Evolutionary conservation across 176 grass and related monocot species (phyloP).

Genomic region (Aegilops speltoides): DNA sequence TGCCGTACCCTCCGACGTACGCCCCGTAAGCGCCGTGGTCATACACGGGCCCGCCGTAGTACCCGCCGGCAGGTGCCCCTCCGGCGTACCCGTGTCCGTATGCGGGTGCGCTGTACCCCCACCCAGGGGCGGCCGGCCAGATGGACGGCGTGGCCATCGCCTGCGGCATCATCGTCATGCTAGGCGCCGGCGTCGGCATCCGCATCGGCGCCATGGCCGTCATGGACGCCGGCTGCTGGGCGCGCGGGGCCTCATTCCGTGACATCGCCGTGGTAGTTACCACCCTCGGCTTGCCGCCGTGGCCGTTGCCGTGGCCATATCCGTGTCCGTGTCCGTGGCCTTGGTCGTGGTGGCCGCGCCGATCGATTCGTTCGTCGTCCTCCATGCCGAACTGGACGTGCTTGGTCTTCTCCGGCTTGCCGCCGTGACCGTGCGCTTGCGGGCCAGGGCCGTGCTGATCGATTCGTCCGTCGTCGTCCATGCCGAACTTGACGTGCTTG

Average conservation of each 20-base stretch:
- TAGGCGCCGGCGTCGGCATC: not conserved
- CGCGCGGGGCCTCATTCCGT: conserved; percentile 33
- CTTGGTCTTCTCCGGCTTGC: conserved; percentile 25
- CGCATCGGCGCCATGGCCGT: conserved; percentile 20
- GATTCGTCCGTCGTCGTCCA: conserved; percentile 1
- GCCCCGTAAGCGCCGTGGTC: conserved; percentile 1
- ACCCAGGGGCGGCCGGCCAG: conserved; percentile 43
- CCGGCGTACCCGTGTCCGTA: conserved; percentile 51
- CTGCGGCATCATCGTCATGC: conserved; percentile 16
- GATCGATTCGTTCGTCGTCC: not conserved
- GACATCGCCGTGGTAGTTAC: conserved; percentile 24
- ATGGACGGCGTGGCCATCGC: conserved; percentile 32
- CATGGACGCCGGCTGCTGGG: conserved; percentile 37
- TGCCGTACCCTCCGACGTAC: conserved; percentile 14
- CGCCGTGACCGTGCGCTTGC: not conserved
- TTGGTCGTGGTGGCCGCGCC: not conserved
- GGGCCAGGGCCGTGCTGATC: no score
- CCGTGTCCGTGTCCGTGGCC: not conserved
- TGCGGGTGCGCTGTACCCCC: conserved; percentile 34
- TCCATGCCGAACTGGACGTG: conserved; percentile 20
- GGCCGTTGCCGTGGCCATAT: not conserved
- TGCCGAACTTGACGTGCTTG: conserved; percentile 18
- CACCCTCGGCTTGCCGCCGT: conserved; percentile 40
- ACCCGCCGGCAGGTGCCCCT: conserved; percentile 26
- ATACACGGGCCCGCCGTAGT: conserved; percentile 37